A percentile compares a stretch with the other conserved stretches of the same genome.
Conservation (phyloP, 129 eudicot species). For the Logfia minima region DNA sequence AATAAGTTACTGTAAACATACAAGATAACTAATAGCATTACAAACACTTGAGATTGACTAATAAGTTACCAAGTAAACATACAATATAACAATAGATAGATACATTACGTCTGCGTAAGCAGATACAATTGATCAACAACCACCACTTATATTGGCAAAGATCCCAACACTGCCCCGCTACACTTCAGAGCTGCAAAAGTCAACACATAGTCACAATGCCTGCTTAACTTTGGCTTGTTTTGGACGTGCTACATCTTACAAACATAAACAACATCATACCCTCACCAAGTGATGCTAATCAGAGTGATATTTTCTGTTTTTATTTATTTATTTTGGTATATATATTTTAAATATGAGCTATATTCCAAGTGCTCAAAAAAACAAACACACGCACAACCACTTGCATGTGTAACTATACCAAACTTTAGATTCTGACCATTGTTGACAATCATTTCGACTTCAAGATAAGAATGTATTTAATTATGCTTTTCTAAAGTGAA, state of each 20-base stretch:
- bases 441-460: neutral
- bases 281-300: neutral
- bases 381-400: neutral
- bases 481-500: no score
- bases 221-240: neutral
- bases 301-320: neutral
- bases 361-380: neutral
- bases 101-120: neutral
- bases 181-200: slow-evolving; percentile 5
- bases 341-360: no score
- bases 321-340: no score
- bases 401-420: neutral
- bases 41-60: no score
- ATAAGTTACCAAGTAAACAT: no score
- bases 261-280: no score
- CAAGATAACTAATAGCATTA: neutral
- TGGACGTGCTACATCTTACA: neutral
- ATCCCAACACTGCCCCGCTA: slow-evolving; percentile 10
- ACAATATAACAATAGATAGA: neutral
- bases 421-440: neutral
- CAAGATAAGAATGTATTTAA: neutral
- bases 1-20: neutral
- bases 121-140: neutral
- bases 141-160: neutral
- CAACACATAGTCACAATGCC: neutral